Evolutionary conservation across 495 filamentous ascomycete genomes (phyloP).

Genomic region (Aspergillus bridgeri): DNA sequence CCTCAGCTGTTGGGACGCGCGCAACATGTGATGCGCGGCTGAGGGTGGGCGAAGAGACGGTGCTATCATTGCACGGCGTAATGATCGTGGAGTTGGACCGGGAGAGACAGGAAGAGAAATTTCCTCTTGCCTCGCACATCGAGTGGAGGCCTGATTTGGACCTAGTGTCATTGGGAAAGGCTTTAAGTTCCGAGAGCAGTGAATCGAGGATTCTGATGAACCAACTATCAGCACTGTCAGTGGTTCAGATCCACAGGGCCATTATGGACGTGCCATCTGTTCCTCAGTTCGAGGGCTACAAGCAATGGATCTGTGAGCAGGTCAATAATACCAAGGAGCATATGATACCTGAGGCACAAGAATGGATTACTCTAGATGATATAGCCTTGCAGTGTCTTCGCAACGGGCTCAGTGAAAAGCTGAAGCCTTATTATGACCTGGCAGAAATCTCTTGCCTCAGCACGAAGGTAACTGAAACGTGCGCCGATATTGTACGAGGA

Average conservation of each 20-base stretch:
- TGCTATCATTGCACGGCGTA: neutral
- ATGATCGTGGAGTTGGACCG: neutral
- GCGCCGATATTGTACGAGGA: neutral
- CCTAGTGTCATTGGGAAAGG: neutral
- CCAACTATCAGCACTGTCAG: neutral
- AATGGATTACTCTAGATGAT: neutral
- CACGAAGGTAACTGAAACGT: neutral
- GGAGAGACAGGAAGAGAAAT: neutral
- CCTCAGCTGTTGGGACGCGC: neutral
- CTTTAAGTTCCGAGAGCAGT: neutral
- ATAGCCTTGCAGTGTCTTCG: neutral
- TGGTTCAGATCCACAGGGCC: neutral
- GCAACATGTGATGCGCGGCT: neutral
- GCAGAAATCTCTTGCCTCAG: neutral
- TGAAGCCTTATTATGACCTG: neutral
- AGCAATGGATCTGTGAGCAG: neutral
- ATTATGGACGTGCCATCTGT: neutral
- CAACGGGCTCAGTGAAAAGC: neutral
- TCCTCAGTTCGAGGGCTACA: constrained; percentile 1
- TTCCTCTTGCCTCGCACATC: neutral
- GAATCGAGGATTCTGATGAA: neutral
- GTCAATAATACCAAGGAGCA: neutral
- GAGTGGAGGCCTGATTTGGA: constrained; percentile 26
- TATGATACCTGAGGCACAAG: neutral
- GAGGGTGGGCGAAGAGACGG: neutral